These are phyloP conservation scores for Phialophora macrospora DNA, from an alignment of 2,329 filamentous ascomycete species.

Conservation along the genomic window DNA sequence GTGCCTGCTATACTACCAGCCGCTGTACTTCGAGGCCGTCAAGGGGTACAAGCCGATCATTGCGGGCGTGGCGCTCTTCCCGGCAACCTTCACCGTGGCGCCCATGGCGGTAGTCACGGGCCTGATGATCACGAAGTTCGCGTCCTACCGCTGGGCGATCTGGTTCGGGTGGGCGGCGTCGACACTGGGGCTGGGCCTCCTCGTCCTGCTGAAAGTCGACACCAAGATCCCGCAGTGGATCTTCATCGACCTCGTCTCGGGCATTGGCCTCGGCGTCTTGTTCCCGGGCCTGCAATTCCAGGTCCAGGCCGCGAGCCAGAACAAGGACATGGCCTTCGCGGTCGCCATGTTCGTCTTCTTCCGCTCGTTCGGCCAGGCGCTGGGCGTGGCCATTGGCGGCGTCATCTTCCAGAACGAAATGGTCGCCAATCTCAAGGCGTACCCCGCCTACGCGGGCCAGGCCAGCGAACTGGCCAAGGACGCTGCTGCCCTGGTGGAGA, in stretches of 20 bases:
- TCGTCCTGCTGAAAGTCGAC: constrained; percentile 41
- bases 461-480: constrained; percentile 60
- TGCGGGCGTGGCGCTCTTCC: constrained; percentile 62
- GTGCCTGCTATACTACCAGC: constrained; percentile 62
- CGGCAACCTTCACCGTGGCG: constrained; percentile 67
- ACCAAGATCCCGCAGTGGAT: constrained; percentile 55
- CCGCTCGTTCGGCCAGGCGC: constrained; percentile 66
- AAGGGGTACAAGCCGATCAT: constrained; percentile 60
- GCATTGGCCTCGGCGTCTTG: constrained; percentile 70
- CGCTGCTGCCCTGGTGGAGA: constrained; percentile 62
- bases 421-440: constrained; percentile 55
- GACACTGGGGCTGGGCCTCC: constrained; percentile 63
- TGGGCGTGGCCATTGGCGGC: constrained; percentile 70
- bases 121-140: constrained; percentile 59
- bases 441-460: constrained; percentile 54
- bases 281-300: constrained; percentile 66
- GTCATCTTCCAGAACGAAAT: constrained; percentile 72
- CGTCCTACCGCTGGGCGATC: constrained; percentile 65
- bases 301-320: constrained; percentile 65
- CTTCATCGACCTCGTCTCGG: constrained; percentile 63
- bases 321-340: constrained; percentile 64
- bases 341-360: constrained; percentile 71
- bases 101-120: constrained; percentile 64
- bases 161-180: constrained; percentile 66
- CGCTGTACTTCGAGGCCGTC: constrained; percentile 52